These are phyloP conservation scores for Fusarium tjaetaba DNA, from an alignment of 2,329 filamentous ascomycete species.

Conservation along the genomic window DNA sequence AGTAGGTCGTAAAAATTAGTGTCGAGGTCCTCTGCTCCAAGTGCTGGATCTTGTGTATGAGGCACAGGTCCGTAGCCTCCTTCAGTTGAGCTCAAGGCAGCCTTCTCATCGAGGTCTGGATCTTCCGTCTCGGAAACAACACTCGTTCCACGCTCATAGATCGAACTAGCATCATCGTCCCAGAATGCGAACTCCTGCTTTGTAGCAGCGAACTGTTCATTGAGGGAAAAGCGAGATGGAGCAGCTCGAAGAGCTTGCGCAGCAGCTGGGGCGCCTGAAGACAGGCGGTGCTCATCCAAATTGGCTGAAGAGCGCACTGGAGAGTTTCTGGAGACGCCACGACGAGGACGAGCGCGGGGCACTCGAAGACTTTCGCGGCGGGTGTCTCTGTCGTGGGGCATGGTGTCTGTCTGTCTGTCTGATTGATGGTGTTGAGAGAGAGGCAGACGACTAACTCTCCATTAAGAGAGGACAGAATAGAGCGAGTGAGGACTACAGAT, in stretches of 20 bases:
- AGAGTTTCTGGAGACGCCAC: constrained; percentile 31
- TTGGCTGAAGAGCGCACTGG: constrained; percentile 41
- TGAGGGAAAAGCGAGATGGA: constrained; percentile 58
- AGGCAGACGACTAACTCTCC: constrained; percentile 15
- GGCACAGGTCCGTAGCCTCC: background rate
- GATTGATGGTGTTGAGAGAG: constrained; percentile 5
- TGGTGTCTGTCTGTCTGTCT: constrained; percentile 15
- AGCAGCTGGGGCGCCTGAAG: constrained; percentile 19
- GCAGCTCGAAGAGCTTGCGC: constrained; percentile 47
- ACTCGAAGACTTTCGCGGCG: constrained; percentile 45
- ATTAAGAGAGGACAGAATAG: background rate
- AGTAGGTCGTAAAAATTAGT: constrained; percentile 58
- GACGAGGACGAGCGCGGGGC: constrained; percentile 38
- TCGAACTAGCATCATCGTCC: constrained; percentile 59
- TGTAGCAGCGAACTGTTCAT: constrained; percentile 60
- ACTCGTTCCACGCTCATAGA: constrained; percentile 49
- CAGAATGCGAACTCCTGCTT: constrained; percentile 58
- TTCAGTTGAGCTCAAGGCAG: constrained; percentile 20
- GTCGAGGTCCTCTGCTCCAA: constrained; percentile 19
- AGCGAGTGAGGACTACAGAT: background rate
- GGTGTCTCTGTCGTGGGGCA: constrained; percentile 39
- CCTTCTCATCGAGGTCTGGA: constrained; percentile 26
- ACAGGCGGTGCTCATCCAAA: constrained; percentile 35
- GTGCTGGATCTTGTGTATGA: background rate
- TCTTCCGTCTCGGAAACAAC: constrained; percentile 36